Evolutionary conservation across 352 stramenopile species (phyloP).

Genomic region (Thalassiosira hispida): DNA sequence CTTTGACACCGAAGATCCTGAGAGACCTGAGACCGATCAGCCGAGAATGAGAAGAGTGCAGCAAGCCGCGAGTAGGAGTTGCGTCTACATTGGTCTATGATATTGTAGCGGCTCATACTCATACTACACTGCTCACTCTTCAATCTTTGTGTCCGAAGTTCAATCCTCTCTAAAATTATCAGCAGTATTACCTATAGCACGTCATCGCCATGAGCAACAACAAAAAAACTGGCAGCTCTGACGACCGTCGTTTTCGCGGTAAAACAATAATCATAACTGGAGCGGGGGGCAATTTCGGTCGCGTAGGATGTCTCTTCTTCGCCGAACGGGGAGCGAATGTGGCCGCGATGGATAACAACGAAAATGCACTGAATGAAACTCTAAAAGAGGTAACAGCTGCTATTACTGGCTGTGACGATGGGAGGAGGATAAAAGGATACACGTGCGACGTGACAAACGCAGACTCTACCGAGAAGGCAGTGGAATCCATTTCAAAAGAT

Average conservation of each 20-base stretch:
- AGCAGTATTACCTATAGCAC: too few relatives aligned
- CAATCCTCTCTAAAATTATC: too few relatives aligned
- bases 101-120: too few relatives aligned
- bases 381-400: constrained; percentile 33
- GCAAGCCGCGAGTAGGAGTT: too few relatives aligned
- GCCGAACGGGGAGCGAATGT: constrained; percentile 71
- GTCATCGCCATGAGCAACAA: neutral
- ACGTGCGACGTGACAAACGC: constrained; percentile 78
- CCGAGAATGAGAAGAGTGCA: too few relatives aligned
- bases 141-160: too few relatives aligned
- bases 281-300: constrained; percentile 68
- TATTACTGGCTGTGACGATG: neutral
- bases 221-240: neutral
- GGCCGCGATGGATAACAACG: constrained; percentile 76
- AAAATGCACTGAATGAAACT: constrained; percentile 68
- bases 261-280: constrained; percentile 85
- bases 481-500: constrained; percentile 54
- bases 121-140: too few relatives aligned
- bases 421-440: constrained; percentile 23
- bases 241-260: constrained; percentile 52
- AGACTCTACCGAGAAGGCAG: constrained; percentile 52
- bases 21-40: too few relatives aligned
- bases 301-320: constrained; percentile 81
- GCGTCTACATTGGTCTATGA: too few relatives aligned
- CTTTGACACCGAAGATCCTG: too few relatives aligned